Base-by-base conservation (phyloP, 2,329 filamentous ascomycete species). In the Trichophyton simii region DNA sequence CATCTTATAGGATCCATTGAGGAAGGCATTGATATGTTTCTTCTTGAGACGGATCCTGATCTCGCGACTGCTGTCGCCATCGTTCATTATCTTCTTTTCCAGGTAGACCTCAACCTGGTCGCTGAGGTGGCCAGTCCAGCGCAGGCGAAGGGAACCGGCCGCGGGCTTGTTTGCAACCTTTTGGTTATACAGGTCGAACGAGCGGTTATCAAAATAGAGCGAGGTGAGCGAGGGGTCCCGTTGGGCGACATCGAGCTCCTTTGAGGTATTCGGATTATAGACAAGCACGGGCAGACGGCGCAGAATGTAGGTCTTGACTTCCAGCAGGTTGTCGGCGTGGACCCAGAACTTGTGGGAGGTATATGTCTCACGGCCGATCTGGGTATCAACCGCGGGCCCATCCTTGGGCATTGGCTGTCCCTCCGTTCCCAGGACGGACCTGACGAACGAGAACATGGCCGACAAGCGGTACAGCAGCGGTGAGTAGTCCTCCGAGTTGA, bases 281-380 rank as follows among this genome's bases (percentile, higher is more conserved):
- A 99, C 87, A 15, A 99, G 85, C 34, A 95, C 85, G 0, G 94
- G 94, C 22, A 99, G 82, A 62, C 89, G 89, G 64, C 94, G 89
- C 36, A 97, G 83, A 64, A 99, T 95, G 69, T 90, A 86, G 3
- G 94, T 97, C 81, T 97, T 96, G 72, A 97, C 90, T 77, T 99
- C 94, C 67, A 97, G 84, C 31, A 97, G 80, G 75, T 99, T 97
- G 69, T 99, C 94, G 36, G 85, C 83, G 73, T 99, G 94, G 4
- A 99, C 87, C 94, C 94, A 99, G 78, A 96, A 96, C 75, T 96
- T 96, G 76, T 92, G 85, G 3, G 91, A 90, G 20, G 83, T 89
- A 72, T 95, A 96, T 62, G 81, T 81, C 73, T 91, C 89, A 62
- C 75, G 76, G 63, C 79, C 78, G 60, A 76, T 72, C 48, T 78